These are phyloP conservation scores for Quercus ilex DNA, from an alignment of 306 rosid genomes.

Conservation along the genomic window DNA sequence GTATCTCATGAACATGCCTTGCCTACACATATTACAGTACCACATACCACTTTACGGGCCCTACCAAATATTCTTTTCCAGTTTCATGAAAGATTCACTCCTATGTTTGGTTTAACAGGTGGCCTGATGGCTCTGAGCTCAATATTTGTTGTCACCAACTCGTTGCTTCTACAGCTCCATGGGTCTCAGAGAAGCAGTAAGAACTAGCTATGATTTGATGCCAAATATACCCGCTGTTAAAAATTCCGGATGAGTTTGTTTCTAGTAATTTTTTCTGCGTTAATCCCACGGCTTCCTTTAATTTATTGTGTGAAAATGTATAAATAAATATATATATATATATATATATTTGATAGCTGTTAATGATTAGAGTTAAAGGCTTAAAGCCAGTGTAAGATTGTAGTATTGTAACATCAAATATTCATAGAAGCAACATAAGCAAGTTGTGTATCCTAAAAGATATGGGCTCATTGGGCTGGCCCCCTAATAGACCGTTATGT, in stretches of 20 bases:
- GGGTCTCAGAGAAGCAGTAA: conserved; percentile 27
- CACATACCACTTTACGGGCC: not conserved
- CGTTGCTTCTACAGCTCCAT: conserved; percentile 82
- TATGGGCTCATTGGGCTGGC: no score
- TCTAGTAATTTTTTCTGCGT: not conserved
- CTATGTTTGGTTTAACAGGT: conserved; percentile 52
- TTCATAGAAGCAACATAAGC: no score
- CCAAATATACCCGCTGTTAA: not conserved
- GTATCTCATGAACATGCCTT: conserved; percentile 12
- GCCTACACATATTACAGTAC: not conserved
- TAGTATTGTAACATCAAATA: no score
- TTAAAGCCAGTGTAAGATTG: no score
- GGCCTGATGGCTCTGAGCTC: conserved; percentile 98
- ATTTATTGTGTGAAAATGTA: no score
- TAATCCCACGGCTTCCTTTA: no score
- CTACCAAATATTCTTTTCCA: conserved; percentile 2
- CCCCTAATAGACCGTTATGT: no score
- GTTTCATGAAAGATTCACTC: not conserved
- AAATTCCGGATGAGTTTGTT: not conserved
- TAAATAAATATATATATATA: no score
- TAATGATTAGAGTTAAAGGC: no score
- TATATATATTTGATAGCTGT: no score
- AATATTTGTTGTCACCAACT: conserved; percentile 82
- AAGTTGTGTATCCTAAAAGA: no score
- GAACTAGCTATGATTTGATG: conserved; percentile 5